A percentile compares a stretch with the other conserved stretches of the same genome.
Conservation (phyloP, 2,329 filamentous ascomycete genomes). For the Pleomassaria siparia region DNA sequence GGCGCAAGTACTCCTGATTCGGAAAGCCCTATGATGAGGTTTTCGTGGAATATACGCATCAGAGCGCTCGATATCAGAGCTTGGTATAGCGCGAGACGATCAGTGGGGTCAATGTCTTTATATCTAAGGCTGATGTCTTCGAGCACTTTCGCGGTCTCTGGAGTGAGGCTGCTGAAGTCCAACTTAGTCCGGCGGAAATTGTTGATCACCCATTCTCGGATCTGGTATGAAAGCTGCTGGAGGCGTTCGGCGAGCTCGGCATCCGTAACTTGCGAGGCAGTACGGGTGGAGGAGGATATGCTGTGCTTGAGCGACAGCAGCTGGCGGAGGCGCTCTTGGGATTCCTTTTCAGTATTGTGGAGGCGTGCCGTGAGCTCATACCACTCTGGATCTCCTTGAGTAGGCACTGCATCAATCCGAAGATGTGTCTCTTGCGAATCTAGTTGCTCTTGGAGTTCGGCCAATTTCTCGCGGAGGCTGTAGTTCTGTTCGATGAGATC, state of each 20-base stretch:
- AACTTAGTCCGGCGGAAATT: slow-evolving; percentile 67
- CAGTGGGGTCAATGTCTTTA: slow-evolving; percentile 11
- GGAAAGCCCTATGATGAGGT: slow-evolving; percentile 29
- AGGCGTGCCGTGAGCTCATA: slow-evolving; percentile 31
- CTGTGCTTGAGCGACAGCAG: slow-evolving; percentile 70
- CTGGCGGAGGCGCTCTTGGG: slow-evolving; percentile 58
- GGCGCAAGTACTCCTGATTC: slow-evolving; percentile 19
- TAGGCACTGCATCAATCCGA: slow-evolving; percentile 7
- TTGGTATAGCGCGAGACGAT: slow-evolving; percentile 38
- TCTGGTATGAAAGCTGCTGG: slow-evolving; percentile 63
- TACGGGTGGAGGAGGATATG: slow-evolving; percentile 67
- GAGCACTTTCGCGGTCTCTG: slow-evolving; percentile 19
- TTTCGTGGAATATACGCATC: slow-evolving; percentile 33
- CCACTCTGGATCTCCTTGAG: slow-evolving; percentile 20
- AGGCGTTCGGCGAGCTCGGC: slow-evolving; percentile 66
- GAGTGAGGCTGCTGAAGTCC: slow-evolving; percentile 17
- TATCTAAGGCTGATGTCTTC: slow-evolving; percentile 20
- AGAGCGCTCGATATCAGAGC: slow-evolving; percentile 27
- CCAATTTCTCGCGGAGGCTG: slow-evolving; percentile 24
- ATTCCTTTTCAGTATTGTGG: slow-evolving; percentile 56
- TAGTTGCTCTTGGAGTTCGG: slow-evolving; percentile 29
- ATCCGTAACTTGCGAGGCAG: slow-evolving; percentile 64
- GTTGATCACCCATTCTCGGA: slow-evolving; percentile 74
- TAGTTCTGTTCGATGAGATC: slow-evolving; percentile 26
- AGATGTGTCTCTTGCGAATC: slow-evolving; percentile 19